Conservation (phyloP, 1,284 basidiomycete genomes). For the Coriolopsis trogii region DNA sequence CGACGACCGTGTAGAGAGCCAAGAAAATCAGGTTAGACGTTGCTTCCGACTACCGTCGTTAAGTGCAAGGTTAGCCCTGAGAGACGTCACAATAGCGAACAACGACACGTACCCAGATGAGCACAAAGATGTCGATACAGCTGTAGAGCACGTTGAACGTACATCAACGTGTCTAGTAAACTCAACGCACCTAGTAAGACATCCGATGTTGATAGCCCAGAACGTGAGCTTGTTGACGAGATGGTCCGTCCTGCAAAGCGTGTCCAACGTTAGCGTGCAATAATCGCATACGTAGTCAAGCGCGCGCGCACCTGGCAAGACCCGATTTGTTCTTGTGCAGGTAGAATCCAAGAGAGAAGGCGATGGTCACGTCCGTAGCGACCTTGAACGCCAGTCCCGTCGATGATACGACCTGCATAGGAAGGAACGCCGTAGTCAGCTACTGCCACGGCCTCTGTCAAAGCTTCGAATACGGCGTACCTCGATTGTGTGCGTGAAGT, state of each 20-base stretch:
- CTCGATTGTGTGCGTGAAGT: neutral
- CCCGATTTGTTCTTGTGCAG: conserved; percentile 1
- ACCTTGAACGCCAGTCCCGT: neutral
- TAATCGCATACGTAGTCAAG: too few species aligned
- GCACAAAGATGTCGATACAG: neutral
- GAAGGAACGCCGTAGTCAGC: neutral
- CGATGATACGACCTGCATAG: neutral
- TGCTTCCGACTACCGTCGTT: neutral
- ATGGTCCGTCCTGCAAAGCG: neutral
- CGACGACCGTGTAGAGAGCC: neutral
- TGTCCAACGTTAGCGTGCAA: too few species aligned
- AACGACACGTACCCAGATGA: neutral
- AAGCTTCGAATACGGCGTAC: neutral
- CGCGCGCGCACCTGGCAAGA: neutral
- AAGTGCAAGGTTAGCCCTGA: neutral
- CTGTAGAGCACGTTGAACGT: neutral
- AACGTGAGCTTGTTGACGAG: neutral
- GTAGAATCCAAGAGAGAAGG: neutral
- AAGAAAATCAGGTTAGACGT: neutral
- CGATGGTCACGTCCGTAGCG: neutral
- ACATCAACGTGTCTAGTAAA: neutral
- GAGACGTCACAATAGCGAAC: neutral
- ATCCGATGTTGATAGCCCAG: conserved; percentile 1
- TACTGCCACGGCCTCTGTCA: neutral
- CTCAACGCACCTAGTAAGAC: neutral